A percentile compares a stretch with the other conserved stretches of the same genome.
These are phyloP conservation scores for Kurtzmaniella quercitrusa DNA, from an alignment of 1,139 yeast species.

Conservation along the genomic window DNA sequence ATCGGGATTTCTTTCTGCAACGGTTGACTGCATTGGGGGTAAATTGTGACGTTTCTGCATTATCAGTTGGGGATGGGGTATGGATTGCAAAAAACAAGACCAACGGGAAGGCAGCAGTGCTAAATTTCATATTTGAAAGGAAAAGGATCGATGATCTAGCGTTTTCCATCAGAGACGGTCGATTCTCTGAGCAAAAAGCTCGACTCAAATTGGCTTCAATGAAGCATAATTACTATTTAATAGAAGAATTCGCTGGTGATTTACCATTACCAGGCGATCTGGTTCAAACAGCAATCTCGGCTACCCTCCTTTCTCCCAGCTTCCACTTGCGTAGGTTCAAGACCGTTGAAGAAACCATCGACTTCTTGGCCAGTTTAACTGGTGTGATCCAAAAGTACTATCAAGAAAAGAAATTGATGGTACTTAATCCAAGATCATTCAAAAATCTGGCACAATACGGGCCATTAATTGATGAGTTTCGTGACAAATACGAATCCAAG, in stretches of 20 bases:
- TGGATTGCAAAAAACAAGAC: slow-evolving; percentile 77
- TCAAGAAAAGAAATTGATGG: slow-evolving; percentile 31
- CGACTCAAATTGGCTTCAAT: slow-evolving; percentile 69
- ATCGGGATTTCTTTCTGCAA: slow-evolving; percentile 59
- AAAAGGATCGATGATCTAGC: slow-evolving; percentile 86
- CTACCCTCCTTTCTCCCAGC: slow-evolving; percentile 60
- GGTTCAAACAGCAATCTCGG: slow-evolving; percentile 72
- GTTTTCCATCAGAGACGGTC: slow-evolving; percentile 77
- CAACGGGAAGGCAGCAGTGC: slow-evolving; percentile 59
- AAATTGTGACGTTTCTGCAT: slow-evolving; percentile 48
- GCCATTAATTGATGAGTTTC: slow-evolving; percentile 33
- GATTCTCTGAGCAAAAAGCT: slow-evolving; percentile 81
- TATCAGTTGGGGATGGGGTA: slow-evolving; percentile 81
- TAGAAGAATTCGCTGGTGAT: slow-evolving; percentile 63
- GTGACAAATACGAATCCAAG: slow-evolving; percentile 34
- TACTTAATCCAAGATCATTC: slow-evolving; percentile 48
- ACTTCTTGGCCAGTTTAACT: slow-evolving; percentile 58
- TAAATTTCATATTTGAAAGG: slow-evolving; percentile 82
- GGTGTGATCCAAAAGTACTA: slow-evolving; percentile 37
- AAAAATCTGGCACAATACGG: slow-evolving; percentile 51
- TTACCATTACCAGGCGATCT: slow-evolving; percentile 52
- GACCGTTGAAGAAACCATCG: slow-evolving; percentile 71
- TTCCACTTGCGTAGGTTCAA: slow-evolving; percentile 68
- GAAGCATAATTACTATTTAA: slow-evolving; percentile 63
- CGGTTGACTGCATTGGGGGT: slow-evolving; percentile 51